A percentile compares a stretch with the other conserved stretches of the same genome.
Conservation (phyloP, 768 basidiomycete species). For the Lyophyllum semitale region DNA sequence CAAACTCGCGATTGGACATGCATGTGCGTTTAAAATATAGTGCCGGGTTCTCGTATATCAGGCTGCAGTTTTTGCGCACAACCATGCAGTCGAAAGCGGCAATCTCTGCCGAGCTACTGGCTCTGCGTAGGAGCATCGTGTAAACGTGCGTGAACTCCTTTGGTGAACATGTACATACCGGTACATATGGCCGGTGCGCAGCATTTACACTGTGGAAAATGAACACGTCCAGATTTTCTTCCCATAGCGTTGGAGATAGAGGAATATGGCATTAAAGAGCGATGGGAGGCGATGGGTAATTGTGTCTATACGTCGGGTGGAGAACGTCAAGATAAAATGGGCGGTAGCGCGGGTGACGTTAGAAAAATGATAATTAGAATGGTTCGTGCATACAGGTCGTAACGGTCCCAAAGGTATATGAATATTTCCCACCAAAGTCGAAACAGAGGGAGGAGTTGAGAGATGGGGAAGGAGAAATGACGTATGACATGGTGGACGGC, state of each 20-base stretch:
- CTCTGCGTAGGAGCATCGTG: no score
- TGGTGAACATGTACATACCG: no score
- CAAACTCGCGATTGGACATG: no score
- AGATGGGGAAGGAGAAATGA: background rate
- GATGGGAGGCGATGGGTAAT: background rate
- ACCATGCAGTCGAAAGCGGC: no score
- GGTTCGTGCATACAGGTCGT: background rate
- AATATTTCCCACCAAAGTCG: background rate
- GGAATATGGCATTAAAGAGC: background rate
- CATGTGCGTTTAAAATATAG: no score
- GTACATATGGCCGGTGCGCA: no score
- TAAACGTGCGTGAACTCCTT: no score
- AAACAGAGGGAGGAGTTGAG: background rate
- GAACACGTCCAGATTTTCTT: background rate
- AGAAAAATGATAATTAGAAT: background rate
- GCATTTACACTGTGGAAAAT: no score
- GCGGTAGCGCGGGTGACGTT: background rate
- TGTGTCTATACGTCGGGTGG: background rate
- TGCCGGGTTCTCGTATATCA: no score
- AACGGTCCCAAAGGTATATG: background rate
- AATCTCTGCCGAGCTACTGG: no score
- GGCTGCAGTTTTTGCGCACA: no score
- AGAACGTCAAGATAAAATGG: background rate
- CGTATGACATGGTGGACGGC: background rate
- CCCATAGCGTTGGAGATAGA: background rate